Evolutionary conservation across 768 basidiomycete species (phyloP).

Genomic region (Mrakia frigida): DNA sequence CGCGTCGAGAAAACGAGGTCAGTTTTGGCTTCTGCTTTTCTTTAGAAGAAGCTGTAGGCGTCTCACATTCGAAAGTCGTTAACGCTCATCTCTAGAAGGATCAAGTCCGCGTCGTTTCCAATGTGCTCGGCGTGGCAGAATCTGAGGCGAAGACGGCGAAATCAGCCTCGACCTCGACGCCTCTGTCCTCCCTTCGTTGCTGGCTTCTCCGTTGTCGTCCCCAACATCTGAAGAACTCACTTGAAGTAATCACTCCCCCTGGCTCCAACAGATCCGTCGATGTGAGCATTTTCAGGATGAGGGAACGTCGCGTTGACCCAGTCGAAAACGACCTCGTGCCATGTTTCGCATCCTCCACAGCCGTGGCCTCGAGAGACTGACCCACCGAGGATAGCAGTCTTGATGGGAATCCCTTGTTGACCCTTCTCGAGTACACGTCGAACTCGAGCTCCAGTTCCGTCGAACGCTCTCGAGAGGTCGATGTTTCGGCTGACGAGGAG

Average conservation of each 20-base stretch:
- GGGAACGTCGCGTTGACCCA: conserved; percentile 13
- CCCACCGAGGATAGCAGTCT: too few relatives aligned
- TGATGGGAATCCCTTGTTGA: too few relatives aligned
- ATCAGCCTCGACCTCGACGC: background rate
- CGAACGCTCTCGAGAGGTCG: too few relatives aligned
- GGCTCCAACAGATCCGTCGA: background rate
- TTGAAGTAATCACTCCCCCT: conserved; percentile 19
- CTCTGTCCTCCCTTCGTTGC: background rate
- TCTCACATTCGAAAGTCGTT: conserved; percentile 13
- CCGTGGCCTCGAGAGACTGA: background rate
- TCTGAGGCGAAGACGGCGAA: too few relatives aligned
- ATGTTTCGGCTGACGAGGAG: too few relatives aligned
- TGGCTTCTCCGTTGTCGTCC: background rate
- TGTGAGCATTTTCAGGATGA: background rate
- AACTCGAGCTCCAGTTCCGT: too few relatives aligned
- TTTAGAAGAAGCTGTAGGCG: background rate
- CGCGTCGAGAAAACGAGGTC: too few relatives aligned
- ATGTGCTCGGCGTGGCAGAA: background rate
- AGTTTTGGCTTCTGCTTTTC: too few relatives aligned
- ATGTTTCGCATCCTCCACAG: background rate
- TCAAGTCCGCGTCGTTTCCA: background rate
- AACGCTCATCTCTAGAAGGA: background rate
- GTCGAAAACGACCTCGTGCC: background rate
- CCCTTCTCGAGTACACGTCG: too few relatives aligned
- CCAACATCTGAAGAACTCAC: background rate